Evolutionary conservation across 2,329 filamentous ascomycete genomes (phyloP).

Genomic region (Calonectria naviculata): DNA sequence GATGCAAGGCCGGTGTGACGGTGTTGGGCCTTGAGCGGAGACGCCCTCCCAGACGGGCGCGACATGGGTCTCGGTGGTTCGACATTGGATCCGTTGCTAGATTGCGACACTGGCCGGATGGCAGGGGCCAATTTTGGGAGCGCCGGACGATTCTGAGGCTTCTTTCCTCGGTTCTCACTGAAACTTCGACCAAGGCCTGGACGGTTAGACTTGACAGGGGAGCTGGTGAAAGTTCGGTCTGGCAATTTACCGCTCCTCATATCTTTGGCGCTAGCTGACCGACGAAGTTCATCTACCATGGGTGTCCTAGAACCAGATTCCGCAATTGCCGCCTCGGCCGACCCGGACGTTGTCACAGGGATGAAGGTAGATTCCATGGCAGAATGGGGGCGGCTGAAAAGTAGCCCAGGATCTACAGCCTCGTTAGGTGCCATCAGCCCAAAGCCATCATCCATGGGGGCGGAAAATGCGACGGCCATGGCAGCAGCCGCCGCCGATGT

Average conservation of each 20-base stretch:
- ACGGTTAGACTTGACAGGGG: slow-evolving; percentile 63
- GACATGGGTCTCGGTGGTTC: slow-evolving; percentile 48
- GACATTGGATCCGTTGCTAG: slow-evolving; percentile 43
- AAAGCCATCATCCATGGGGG: slow-evolving; percentile 63
- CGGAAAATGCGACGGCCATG: slow-evolving; percentile 55
- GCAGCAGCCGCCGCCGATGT: slow-evolving; percentile 39
- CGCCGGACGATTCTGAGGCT: slow-evolving; percentile 50
- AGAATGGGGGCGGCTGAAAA: slow-evolving; percentile 65
- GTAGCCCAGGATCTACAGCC: slow-evolving; percentile 69
- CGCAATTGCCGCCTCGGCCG: slow-evolving; percentile 41
- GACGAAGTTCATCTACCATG: slow-evolving; percentile 51
- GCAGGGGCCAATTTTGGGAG: slow-evolving; percentile 62
- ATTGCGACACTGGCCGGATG: slow-evolving; percentile 48
- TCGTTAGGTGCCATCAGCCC: slow-evolving; percentile 56
- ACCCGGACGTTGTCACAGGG: slow-evolving; percentile 41
- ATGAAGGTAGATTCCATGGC: slow-evolving; percentile 54
- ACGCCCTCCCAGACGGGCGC: slow-evolving; percentile 59
- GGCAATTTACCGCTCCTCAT: slow-evolving; percentile 52
- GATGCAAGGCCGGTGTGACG: slow-evolving; percentile 65
- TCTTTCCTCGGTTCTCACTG: slow-evolving; percentile 64
- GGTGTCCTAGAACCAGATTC: slow-evolving; percentile 38
- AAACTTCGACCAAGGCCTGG: slow-evolving; percentile 65
- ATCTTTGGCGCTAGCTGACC: slow-evolving; percentile 59
- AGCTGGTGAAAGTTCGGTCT: slow-evolving; percentile 56
- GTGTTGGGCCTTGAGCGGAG: slow-evolving; percentile 63